phyloP scores from a whole-genome alignment of 352 stramenopile species.

The Thalassiosira sp. region DNA sequence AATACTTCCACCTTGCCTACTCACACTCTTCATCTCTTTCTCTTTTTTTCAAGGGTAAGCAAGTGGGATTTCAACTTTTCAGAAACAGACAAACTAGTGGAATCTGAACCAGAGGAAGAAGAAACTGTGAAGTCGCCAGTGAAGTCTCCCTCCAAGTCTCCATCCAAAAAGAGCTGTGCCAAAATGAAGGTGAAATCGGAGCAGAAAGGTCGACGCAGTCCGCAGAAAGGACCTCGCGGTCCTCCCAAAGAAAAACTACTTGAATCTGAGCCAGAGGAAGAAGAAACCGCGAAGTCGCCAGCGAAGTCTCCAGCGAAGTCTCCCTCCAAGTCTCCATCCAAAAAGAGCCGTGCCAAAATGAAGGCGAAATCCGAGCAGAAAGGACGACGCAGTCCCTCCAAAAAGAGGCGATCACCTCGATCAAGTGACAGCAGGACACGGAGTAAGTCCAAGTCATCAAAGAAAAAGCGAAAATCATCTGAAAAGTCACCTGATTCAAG shows the following conservation, averaged over 20 bases:
- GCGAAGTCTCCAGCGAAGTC: not conserved
- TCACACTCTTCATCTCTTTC: too few species aligned
- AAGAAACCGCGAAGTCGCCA: not conserved
- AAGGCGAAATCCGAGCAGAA: not conserved
- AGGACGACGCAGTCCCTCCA: not conserved
- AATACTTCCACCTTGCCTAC: too few species aligned
- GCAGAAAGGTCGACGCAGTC: too few species aligned
- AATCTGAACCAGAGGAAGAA: not conserved
- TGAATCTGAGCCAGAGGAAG: too few species aligned
- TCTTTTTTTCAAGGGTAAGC: slow-evolving; percentile 30
- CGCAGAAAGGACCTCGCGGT: too few species aligned
- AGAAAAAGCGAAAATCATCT: not conserved
- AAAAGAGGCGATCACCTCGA: not conserved
- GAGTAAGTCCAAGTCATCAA: not conserved
- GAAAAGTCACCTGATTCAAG: not conserved
- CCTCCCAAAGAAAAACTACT: not conserved
- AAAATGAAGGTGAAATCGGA: too few species aligned
- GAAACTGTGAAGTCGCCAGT: not conserved
- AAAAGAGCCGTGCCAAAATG: slow-evolving; percentile 5
- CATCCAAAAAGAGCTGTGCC: not conserved
- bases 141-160: not conserved
- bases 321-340: too few species aligned
- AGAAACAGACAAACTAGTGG: slow-evolving; percentile 20
- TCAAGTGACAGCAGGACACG: too few species aligned
- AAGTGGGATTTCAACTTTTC: slow-evolving; percentile 40